Evolutionary conservation across 345 rosid species (phyloP).

Genomic region (Populus euphratica): DNA sequence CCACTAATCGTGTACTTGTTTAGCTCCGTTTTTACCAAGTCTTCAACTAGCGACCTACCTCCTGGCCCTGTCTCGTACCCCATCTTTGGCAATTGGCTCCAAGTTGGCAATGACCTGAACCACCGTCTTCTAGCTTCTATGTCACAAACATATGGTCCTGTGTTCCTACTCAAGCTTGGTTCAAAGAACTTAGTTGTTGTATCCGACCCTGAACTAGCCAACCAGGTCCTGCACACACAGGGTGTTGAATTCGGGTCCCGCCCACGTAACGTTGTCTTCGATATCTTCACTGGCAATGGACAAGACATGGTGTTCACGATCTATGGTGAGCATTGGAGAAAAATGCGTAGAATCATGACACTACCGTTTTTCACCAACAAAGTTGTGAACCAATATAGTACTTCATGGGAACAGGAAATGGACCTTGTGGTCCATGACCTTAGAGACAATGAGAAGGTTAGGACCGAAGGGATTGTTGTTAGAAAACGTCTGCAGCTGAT

Average conservation of each 20-base stretch:
- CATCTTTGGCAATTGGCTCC: constrained; percentile 60
- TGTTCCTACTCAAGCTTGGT: constrained; percentile 54
- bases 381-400: constrained; percentile 45
- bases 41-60: constrained; percentile 19
- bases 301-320: constrained; percentile 72
- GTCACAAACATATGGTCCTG: constrained; percentile 37
- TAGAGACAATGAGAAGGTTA: constrained; percentile 22
- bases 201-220: constrained; percentile 49
- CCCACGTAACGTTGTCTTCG: constrained; percentile 57
- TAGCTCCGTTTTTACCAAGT: not conserved
- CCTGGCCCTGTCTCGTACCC: constrained; percentile 51
- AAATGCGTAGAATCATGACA: constrained; percentile 65
- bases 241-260: constrained; percentile 65
- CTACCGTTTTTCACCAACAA: constrained; percentile 65
- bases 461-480: constrained; percentile 37
- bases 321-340: constrained; percentile 64
- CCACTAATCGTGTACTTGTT: not conserved
- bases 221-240: constrained; percentile 54
- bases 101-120: constrained; percentile 62
- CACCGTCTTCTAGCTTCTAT: constrained; percentile 50
- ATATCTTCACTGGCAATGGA: constrained; percentile 58
- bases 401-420: constrained; percentile 62
- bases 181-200: constrained; percentile 43
- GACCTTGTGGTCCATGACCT: constrained; percentile 47
- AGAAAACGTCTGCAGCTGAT: constrained; percentile 54